Evolutionary conservation across 2,329 filamentous ascomycete species (phyloP).

Genomic region (Thelonectria olida): DNA sequence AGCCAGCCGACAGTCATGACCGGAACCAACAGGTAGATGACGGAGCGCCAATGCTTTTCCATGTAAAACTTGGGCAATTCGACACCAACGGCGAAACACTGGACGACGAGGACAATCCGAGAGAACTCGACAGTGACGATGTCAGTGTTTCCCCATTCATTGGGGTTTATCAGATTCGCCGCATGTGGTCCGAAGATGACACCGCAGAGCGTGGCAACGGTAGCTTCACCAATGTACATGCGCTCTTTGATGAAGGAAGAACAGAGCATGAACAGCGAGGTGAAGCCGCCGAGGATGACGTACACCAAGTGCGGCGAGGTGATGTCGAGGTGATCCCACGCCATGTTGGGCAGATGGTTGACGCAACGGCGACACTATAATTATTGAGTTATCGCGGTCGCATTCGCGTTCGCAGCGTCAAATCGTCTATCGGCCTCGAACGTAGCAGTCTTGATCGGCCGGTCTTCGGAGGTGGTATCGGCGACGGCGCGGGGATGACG

Average conservation of each 20-base stretch:
- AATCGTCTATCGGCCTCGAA: neutral
- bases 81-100: conserved; percentile 92
- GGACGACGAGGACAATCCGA: conserved; percentile 87
- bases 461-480: conserved; percentile 1
- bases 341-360: conserved; percentile 59
- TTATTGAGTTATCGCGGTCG: conserved; percentile 3
- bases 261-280: conserved; percentile 96
- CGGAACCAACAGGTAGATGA: conserved; percentile 85
- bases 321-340: conserved; percentile 83
- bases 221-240: conserved; percentile 98
- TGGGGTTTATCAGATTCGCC: conserved; percentile 80
- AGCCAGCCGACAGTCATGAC: conserved; percentile 99
- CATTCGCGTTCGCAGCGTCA: neutral
- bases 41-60: conserved; percentile 97
- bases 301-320: conserved; percentile 98
- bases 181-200: conserved; percentile 90
- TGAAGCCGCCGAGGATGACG: conserved; percentile 97
- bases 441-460: conserved; percentile 1
- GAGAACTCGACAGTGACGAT: conserved; percentile 91
- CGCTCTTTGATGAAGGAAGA: conserved; percentile 98
- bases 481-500: conserved; percentile 9
- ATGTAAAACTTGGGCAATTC: conserved; percentile 95
- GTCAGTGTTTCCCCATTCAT: conserved; percentile 83
- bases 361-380: neutral
- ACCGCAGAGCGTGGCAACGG: conserved; percentile 87